A percentile compares a stretch with the other conserved stretches of the same genome.
Conservation (phyloP, 2,329 filamentous ascomycete species). For the Stachybotrys chartarum region DNA sequence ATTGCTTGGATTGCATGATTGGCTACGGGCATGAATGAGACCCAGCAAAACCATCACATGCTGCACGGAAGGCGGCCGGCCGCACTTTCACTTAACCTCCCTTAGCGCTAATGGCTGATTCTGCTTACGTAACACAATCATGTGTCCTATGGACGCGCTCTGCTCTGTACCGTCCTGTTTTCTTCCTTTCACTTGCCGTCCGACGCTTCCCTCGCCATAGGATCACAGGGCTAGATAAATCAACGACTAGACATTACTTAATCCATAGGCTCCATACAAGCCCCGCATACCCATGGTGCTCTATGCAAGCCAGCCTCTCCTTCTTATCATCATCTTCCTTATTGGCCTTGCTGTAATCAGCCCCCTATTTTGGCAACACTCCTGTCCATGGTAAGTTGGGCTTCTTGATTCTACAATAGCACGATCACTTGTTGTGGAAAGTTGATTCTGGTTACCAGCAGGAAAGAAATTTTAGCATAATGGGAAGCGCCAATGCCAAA, state of each 20-base stretch:
- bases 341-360: not conserved
- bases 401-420: no score
- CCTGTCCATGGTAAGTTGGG: no score
- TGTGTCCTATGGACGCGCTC: not conserved
- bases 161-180: not conserved
- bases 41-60: not conserved
- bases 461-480: no score
- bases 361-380: not conserved
- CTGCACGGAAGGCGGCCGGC: not conserved
- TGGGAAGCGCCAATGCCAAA: no score
- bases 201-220: not conserved
- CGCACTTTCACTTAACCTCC: not conserved
- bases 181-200: not conserved
- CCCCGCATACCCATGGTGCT: not conserved
- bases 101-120: not conserved
- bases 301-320: not conserved
- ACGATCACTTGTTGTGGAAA: no score
- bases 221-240: slow-evolving; percentile 8
- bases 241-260: slow-evolving; percentile 11
- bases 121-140: not conserved
- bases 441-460: no score
- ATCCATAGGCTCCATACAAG: not conserved
- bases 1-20: not conserved
- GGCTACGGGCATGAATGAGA: not conserved
- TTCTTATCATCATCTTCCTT: slow-evolving; percentile 1